These are phyloP conservation scores for Triticum dicoccoides DNA, from an alignment of 176 grass and related monocot genomes.

Conservation along the genomic window DNA sequence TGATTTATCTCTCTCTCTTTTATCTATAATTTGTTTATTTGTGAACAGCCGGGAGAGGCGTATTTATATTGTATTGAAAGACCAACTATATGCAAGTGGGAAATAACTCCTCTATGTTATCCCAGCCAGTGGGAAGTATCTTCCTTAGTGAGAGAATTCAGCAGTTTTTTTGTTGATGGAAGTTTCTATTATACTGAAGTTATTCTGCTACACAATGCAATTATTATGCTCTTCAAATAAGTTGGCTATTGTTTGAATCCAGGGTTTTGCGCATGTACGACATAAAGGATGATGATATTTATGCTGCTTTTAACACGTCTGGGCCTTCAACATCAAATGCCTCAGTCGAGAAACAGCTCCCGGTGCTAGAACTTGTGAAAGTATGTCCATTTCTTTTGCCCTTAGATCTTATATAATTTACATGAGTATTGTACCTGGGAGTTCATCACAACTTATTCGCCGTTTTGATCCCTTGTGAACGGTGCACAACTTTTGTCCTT, in stretches of 20 bases:
- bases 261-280: constrained; percentile 90
- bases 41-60: background rate
- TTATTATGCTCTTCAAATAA: constrained; percentile 4
- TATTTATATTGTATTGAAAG: constrained; percentile 1
- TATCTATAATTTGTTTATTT: background rate
- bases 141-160: background rate
- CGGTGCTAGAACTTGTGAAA: constrained; percentile 86
- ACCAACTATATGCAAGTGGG: background rate
- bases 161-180: constrained; percentile 8
- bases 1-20: background rate
- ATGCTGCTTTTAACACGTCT: constrained; percentile 41
- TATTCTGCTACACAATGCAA: constrained; percentile 10
- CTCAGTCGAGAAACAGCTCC: constrained; percentile 58
- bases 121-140: background rate
- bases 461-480: background rate
- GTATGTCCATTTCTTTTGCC: constrained; percentile 48
- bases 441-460: background rate
- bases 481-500: background rate
- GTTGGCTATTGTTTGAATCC: constrained; percentile 33
- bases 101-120: background rate
- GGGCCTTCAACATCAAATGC: constrained; percentile 35
- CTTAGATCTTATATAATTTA: constrained; percentile 13
- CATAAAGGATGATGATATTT: constrained; percentile 67
- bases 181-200: background rate
- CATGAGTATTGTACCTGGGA: background rate